Conservation (phyloP, 1,284 basidiomycete species). For the Cutaneotrichosporon dermatis region DNA sequence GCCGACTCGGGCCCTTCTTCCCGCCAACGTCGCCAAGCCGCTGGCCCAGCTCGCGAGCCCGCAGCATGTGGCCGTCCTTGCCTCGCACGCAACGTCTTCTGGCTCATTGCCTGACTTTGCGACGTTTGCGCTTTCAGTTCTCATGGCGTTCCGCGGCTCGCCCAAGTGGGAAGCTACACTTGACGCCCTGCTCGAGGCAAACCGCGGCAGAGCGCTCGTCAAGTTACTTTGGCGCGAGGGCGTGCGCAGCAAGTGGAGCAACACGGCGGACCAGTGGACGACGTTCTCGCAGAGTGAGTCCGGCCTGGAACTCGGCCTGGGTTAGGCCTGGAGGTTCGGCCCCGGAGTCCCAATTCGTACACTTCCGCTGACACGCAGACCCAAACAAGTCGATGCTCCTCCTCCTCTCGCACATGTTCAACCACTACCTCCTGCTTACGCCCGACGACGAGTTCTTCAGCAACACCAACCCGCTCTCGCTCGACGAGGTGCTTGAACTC, state of each 20-base stretch:
- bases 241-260: conserved; percentile 57
- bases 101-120: conserved; percentile 29
- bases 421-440: conserved; percentile 80
- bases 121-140: conserved; percentile 41
- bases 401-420: conserved; percentile 77
- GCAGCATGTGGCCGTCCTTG: conserved; percentile 27
- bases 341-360: neutral
- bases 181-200: conserved; percentile 44
- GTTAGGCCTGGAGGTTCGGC: too few relatives aligned
- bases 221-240: conserved; percentile 68
- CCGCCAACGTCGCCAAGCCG: conserved; percentile 29
- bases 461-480: conserved; percentile 62
- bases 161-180: conserved; percentile 54
- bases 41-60: conserved; percentile 33
- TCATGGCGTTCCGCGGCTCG: conserved; percentile 55
- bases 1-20: conserved; percentile 13
- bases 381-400: conserved; percentile 64
- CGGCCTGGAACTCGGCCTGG: neutral
- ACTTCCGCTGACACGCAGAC: conserved; percentile 26
- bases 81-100: conserved; percentile 10
- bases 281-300: conserved; percentile 49
- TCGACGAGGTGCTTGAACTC: conserved; percentile 69
- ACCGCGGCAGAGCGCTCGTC: conserved; percentile 53
- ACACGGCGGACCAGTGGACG: conserved; percentile 50
- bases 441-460: conserved; percentile 93